Percentiles rank a stretch among this genome's conserved stretches.
Conservation (phyloP, 164 flowering plant genomes). For the Pachysandra terminalis region DNA sequence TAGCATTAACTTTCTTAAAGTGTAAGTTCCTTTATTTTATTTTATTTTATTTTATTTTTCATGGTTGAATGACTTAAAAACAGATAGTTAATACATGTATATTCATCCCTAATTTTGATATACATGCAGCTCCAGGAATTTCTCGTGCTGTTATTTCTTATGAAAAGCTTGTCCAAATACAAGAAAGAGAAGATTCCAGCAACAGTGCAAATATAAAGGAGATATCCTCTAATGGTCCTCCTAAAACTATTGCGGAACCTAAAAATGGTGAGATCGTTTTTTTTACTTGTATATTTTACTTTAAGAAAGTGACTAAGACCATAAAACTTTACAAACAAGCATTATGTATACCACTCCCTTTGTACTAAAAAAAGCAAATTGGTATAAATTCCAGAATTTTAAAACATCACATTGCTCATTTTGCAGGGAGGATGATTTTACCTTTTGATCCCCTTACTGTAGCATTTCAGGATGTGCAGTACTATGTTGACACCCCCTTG, state of each 20-base stretch:
- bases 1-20: slow-evolving; percentile 48
- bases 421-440: slow-evolving; percentile 47
- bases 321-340: too few relatives aligned
- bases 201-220: slow-evolving; percentile 10
- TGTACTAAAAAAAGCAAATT: too few relatives aligned
- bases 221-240: slow-evolving; percentile 5
- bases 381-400: background rate
- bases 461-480: slow-evolving; percentile 56
- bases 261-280: slow-evolving; percentile 28
- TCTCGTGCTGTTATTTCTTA: slow-evolving; percentile 55
- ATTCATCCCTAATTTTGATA: background rate
- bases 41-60: background rate
- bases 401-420: background rate
- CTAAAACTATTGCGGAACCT: slow-evolving; percentile 12
- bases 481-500: slow-evolving; percentile 57
- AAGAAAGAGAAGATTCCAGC: slow-evolving; percentile 20
- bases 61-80: background rate
- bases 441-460: slow-evolving; percentile 62
- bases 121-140: slow-evolving; percentile 43
- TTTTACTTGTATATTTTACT: background rate
- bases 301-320: too few relatives aligned
- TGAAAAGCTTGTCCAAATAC: slow-evolving; percentile 42
- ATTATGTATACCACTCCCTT: too few relatives aligned
- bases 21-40: too few relatives aligned
- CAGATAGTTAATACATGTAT: background rate